A percentile compares a stretch with the other conserved stretches of the same genome.
Evolutionary conservation across 352 stramenopile species (phyloP).

Genomic region (Pythium phragmitis): DNA sequence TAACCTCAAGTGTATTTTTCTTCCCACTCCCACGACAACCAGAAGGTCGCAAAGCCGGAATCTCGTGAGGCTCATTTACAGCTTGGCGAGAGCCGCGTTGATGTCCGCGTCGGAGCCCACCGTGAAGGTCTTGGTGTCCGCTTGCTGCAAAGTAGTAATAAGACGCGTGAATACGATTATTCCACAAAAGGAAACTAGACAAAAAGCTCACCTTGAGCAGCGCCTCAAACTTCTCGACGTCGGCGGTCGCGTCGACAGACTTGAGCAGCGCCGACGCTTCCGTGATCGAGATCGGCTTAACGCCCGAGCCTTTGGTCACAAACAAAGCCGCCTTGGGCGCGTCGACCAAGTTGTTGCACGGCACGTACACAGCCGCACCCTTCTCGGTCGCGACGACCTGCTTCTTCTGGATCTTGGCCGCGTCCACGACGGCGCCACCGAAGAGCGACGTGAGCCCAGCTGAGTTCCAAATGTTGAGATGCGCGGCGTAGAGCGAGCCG

Average conservation of each 20-base stretch:
- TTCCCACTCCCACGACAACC: not conserved
- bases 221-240: constrained; percentile 65
- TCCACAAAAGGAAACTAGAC: not conserved
- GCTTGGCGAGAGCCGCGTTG: constrained; percentile 52
- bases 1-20: constrained; percentile 27
- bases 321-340: constrained; percentile 62
- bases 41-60: not conserved
- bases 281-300: constrained; percentile 59
- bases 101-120: constrained; percentile 64
- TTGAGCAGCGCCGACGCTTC: constrained; percentile 51
- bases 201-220: constrained; percentile 41
- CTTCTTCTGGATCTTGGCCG: constrained; percentile 54
- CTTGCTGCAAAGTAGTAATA: constrained; percentile 27
- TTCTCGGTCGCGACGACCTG: constrained; percentile 46
- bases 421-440: constrained; percentile 62
- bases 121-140: constrained; percentile 65
- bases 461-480: constrained; percentile 74
- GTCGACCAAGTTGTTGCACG: constrained; percentile 78
- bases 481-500: constrained; percentile 58
- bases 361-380: constrained; percentile 60
- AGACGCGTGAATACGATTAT: not conserved
- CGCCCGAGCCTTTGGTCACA: constrained; percentile 53
- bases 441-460: constrained; percentile 69
- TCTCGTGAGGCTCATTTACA: constrained; percentile 36
- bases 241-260: constrained; percentile 43